Evolutionary conservation across 768 basidiomycete genomes (phyloP).

Genomic region (Pulveroboletus sp.): DNA sequence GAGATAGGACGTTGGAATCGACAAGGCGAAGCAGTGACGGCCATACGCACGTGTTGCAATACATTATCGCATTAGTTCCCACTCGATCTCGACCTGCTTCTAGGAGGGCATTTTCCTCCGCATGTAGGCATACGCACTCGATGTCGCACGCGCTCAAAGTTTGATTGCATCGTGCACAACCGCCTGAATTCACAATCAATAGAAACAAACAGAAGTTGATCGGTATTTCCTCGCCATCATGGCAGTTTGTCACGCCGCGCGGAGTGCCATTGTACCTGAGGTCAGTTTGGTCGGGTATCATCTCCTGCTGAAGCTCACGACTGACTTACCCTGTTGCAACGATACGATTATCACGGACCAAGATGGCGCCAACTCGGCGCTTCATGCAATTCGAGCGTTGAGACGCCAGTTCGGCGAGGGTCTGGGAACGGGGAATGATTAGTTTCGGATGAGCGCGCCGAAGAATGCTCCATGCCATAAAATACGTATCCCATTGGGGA

Average conservation of each 20-base stretch:
- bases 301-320: neutral
- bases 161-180: constrained; percentile 77
- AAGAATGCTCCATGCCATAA: constrained; percentile 63
- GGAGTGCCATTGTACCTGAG: constrained; percentile 93
- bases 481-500: constrained; percentile 94
- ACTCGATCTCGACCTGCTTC: constrained; percentile 92
- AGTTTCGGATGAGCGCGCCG: neutral
- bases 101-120: constrained; percentile 94
- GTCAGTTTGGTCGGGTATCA: constrained; percentile 1
- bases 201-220: constrained; percentile 23
- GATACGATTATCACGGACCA: constrained; percentile 80
- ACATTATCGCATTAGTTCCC: constrained; percentile 77
- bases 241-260: constrained; percentile 82
- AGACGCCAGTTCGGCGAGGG: constrained; percentile 84
- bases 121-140: constrained; percentile 93
- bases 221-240: constrained; percentile 25
- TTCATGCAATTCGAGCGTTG: constrained; percentile 96
- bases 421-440: constrained; percentile 41
- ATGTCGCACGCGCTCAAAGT: constrained; percentile 42
- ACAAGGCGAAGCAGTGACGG: neutral
- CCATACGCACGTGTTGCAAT: constrained; percentile 89
- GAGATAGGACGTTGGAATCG: constrained; percentile 3
- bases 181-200: constrained; percentile 70
- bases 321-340: constrained; percentile 66
- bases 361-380: constrained; percentile 87